A percentile compares a stretch with the other conserved stretches of the same genome.
These are phyloP conservation scores for Taphrina flavorubra DNA, from an alignment of 1,139 yeast genomes.

Conservation along the genomic window DNA sequence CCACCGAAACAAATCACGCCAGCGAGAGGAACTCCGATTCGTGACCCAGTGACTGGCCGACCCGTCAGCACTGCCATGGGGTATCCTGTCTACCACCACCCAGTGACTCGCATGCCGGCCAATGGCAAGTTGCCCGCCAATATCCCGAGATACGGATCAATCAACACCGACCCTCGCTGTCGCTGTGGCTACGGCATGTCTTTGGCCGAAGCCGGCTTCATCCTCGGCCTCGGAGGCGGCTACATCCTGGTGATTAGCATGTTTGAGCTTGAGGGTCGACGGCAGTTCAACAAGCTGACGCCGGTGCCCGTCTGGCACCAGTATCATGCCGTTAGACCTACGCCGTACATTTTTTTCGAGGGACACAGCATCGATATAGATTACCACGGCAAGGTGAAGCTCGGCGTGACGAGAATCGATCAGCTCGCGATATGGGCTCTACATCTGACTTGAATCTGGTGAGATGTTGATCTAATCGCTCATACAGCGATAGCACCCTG, in stretches of 20 bases:
- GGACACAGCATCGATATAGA: neutral
- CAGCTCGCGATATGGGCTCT: neutral
- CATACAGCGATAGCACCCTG: too few species aligned
- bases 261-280: neutral
- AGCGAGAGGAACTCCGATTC: neutral
- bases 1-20: neutral
- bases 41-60: neutral
- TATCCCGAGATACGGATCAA: neutral
- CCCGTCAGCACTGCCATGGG: neutral
- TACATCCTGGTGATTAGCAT: neutral
- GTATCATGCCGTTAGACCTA: neutral
- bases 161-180: neutral
- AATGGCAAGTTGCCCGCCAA: neutral
- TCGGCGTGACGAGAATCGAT: conserved; percentile 5
- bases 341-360: conserved; percentile 2
- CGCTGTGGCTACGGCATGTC: neutral
- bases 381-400: neutral
- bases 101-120: neutral
- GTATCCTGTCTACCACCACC: neutral
- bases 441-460: neutral
- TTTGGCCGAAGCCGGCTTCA: neutral
- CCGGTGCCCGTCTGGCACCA: conserved; percentile 5
- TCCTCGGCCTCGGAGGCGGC: neutral
- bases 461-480: neutral
- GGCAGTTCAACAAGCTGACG: neutral